phyloP scores from a whole-genome alignment of 2,329 filamentous ascomycete genomes.

The Neospermospora avenae region DNA sequence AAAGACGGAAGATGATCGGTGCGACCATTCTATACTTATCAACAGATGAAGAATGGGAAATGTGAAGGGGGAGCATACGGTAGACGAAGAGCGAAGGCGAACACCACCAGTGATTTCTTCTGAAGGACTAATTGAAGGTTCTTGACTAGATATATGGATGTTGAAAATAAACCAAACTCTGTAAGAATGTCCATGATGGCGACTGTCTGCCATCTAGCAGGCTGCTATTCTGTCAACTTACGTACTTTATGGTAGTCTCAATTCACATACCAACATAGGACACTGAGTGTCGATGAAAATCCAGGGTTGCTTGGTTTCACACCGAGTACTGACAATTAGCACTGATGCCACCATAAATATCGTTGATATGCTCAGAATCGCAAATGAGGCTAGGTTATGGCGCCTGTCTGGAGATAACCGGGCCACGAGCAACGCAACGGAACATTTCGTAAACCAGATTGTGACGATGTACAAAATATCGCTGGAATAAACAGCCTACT shows the following conservation, averaged over 20 bases:
- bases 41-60: not conserved
- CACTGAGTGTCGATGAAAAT: slow-evolving; percentile 31
- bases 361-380: slow-evolving; percentile 37
- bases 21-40: not conserved
- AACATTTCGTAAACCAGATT: slow-evolving; percentile 43
- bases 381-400: slow-evolving; percentile 38
- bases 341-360: slow-evolving; percentile 40
- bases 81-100: slow-evolving; percentile 42
- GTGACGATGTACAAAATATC: slow-evolving; percentile 43
- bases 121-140: slow-evolving; percentile 37
- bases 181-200: slow-evolving; percentile 40
- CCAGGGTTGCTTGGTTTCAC: slow-evolving; percentile 39
- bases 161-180: slow-evolving; percentile 38
- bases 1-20: slow-evolving; percentile 34
- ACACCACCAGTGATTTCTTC: slow-evolving; percentile 40
- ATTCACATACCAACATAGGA: slow-evolving; percentile 33
- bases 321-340: slow-evolving; percentile 41
- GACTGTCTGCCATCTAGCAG: slow-evolving; percentile 38
- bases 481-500: slow-evolving; percentile 37
- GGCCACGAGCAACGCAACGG: slow-evolving; percentile 42
- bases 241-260: not conserved
- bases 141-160: slow-evolving; percentile 38
- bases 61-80: slow-evolving; percentile 31
- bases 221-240: not conserved
- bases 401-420: slow-evolving; percentile 42